These are phyloP conservation scores for Saccharomycopsis selenospora DNA, from an alignment of 805 yeast genomes.

Conservation along the genomic window DNA sequence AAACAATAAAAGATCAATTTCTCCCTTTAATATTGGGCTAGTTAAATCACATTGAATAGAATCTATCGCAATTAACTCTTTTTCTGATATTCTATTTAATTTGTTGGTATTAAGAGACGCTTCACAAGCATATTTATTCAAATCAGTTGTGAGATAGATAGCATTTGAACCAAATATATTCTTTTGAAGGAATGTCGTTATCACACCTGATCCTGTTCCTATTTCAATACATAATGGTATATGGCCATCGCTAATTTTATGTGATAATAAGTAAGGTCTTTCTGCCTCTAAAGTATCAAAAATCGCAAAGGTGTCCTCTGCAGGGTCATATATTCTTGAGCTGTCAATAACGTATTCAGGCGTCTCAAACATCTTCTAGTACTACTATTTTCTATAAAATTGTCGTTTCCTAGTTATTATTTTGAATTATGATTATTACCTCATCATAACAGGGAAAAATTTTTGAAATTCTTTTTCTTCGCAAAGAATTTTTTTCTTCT, in stretches of 20 bases:
- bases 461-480: too few relatives aligned
- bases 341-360: constrained; percentile 58
- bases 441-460: too few relatives aligned
- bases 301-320: constrained; percentile 84
- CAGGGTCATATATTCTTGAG: constrained; percentile 86
- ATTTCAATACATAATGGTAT: constrained; percentile 66
- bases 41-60: constrained; percentile 53
- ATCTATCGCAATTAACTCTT: constrained; percentile 32
- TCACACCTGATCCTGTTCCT: constrained; percentile 90
- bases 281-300: constrained; percentile 74
- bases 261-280: constrained; percentile 27
- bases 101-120: constrained; percentile 41
- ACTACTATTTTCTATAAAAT: too few relatives aligned
- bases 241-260: constrained; percentile 11
- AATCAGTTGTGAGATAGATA: constrained; percentile 62
- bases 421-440: too few relatives aligned
- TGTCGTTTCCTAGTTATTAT: too few relatives aligned
- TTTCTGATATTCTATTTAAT: constrained; percentile 25
- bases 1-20: constrained; percentile 70
- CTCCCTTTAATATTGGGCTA: constrained; percentile 35
- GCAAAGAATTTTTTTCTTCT: too few relatives aligned
- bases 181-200: constrained; percentile 66
- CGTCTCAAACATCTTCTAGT: constrained; percentile 64
- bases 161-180: constrained; percentile 44
- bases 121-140: constrained; percentile 70